Percentiles rank a stretch among this genome's conserved stretches.
These are phyloP conservation scores for Penicillium maclennaniae DNA, from an alignment of 495 filamentous ascomycete genomes.

Conservation along the genomic window DNA sequence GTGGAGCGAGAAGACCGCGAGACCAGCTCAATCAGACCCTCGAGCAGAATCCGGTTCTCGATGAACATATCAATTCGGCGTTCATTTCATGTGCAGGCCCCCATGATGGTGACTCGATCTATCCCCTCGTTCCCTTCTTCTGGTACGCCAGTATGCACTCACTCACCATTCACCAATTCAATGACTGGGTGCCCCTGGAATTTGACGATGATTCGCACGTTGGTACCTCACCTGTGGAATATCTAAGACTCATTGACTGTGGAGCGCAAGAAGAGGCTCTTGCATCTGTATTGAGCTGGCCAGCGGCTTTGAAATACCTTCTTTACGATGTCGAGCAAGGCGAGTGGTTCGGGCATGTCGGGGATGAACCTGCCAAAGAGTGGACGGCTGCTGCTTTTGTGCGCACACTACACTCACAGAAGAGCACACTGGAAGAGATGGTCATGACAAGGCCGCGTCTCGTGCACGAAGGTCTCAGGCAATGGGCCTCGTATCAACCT, in stretches of 20 bases:
- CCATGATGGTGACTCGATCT: background rate
- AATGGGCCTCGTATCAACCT: background rate
- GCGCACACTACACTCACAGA: slow-evolving; percentile 14
- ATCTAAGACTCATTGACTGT: slow-evolving; percentile 13
- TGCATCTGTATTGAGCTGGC: slow-evolving; percentile 15
- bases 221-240: slow-evolving; percentile 16
- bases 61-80: background rate
- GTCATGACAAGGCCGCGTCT: slow-evolving; percentile 4
- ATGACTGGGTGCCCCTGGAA: slow-evolving; percentile 8
- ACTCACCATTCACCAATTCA: slow-evolving; percentile 2
- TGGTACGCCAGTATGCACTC: background rate
- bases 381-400: slow-evolving; percentile 23
- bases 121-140: background rate
- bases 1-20: background rate
- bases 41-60: background rate
- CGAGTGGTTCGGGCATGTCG: slow-evolving; percentile 11
- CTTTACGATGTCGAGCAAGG: slow-evolving; percentile 17
- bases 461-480: background rate
- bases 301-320: slow-evolving; percentile 13
- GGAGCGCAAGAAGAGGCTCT: slow-evolving; percentile 18
- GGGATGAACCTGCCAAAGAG: background rate
- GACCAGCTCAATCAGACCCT: background rate
- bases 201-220: slow-evolving; percentile 15
- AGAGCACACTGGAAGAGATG: slow-evolving; percentile 12
- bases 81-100: background rate